Conservation (phyloP, 2,329 filamentous ascomycete genomes). For the Monilinia vaccinii-corymbosi region DNA sequence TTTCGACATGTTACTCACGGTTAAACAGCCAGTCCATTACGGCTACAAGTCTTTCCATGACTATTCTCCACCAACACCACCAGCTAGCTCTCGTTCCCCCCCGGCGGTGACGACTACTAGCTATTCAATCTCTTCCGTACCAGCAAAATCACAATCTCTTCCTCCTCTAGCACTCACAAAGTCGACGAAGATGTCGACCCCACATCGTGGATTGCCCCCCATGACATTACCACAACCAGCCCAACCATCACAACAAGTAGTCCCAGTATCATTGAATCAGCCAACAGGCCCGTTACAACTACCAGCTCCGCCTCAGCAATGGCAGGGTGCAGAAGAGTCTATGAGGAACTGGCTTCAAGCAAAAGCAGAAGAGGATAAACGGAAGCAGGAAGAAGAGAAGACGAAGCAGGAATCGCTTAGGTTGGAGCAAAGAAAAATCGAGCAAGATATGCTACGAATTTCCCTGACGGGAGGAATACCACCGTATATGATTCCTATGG, state of each 20-base stretch:
- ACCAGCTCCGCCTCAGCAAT: conserved; percentile 55
- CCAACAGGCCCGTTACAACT: conserved; percentile 39
- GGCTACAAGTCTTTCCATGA: conserved; percentile 40
- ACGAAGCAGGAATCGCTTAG: conserved; percentile 53
- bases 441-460: conserved; percentile 62
- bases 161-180: conserved; percentile 29
- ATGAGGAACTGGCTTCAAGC: conserved; percentile 64
- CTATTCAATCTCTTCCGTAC: conserved; percentile 26
- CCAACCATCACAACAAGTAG: conserved; percentile 18
- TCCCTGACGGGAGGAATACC: conserved; percentile 63
- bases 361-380: conserved; percentile 64
- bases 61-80: conserved; percentile 34
- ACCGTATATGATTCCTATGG: conserved; percentile 63
- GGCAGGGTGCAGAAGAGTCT: conserved; percentile 59
- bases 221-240: conserved; percentile 45
- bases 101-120: conserved; percentile 30
- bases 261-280: conserved; percentile 30
- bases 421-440: conserved; percentile 63
- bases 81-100: conserved; percentile 35
- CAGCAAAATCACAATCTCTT: conserved; percentile 25
- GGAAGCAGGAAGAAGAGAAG: conserved; percentile 66
- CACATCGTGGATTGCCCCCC: conserved; percentile 61
- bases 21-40: conserved; percentile 39
- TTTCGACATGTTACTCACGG: conserved; percentile 41
- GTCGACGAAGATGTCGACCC: conserved; percentile 53